Conservation (phyloP, 139 green algal species). For the Deuterostichococcus epilithicus region DNA sequence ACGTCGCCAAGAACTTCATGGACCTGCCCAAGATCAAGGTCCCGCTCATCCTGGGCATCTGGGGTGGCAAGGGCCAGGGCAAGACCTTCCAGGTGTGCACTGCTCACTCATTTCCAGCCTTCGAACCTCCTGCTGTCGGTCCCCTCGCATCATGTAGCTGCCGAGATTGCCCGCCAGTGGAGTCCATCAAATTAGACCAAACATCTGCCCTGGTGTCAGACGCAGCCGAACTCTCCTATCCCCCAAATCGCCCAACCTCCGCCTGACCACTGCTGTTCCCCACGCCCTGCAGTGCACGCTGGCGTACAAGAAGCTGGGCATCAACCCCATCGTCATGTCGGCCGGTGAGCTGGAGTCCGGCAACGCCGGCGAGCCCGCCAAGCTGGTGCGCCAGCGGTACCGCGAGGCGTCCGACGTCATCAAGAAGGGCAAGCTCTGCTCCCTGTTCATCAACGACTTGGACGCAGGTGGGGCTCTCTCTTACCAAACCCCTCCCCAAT, state of each 20-base stretch:
- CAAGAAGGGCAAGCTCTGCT: constrained; percentile 99
- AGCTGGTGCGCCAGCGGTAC: constrained; percentile 97
- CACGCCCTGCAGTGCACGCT: constrained; percentile 72
- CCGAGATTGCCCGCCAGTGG: neutral
- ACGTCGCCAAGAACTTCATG: constrained; percentile 98
- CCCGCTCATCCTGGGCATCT: constrained; percentile 97
- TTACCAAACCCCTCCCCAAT: too few relatives aligned
- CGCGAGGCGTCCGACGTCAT: constrained; percentile 94
- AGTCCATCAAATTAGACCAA: too few relatives aligned
- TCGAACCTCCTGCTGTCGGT: constrained; percentile 8
- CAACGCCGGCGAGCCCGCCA: constrained; percentile 97
- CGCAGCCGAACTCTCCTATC: neutral
- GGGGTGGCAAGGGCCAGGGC: constrained; percentile 98
- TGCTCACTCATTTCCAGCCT: neutral
- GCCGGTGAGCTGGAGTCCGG: constrained; percentile 98
- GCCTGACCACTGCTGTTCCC: constrained; percentile 58
- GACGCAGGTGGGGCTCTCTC: constrained; percentile 75
- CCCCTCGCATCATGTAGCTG: too few relatives aligned
- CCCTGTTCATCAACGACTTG: constrained; percentile 99
- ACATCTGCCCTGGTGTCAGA: neutral
- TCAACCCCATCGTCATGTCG: constrained; percentile 96
- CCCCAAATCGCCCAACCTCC: neutral
- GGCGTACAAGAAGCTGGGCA: constrained; percentile 97
- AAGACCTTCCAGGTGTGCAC: constrained; percentile 57
- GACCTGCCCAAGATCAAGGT: constrained; percentile 87